A percentile compares a stretch with the other conserved stretches of the same genome.
Evolutionary conservation across 164 flowering plant genomes (phyloP).

Genomic region (Piper betle): DNA sequence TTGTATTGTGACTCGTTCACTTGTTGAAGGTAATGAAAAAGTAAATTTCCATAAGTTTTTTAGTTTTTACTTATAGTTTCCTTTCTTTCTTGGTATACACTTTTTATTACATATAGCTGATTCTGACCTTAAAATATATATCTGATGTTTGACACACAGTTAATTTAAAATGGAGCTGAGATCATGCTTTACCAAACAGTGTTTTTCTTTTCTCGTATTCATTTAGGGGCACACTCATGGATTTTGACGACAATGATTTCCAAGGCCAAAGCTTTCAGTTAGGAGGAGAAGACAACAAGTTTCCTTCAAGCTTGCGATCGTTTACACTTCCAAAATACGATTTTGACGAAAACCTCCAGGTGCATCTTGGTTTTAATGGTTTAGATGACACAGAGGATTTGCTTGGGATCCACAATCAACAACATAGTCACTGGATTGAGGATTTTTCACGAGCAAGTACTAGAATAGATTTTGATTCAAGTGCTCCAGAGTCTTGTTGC

Average conservation of each 20-base stretch:
- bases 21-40: no score
- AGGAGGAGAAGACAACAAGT: conserved; percentile 62
- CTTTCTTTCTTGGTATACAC: neutral
- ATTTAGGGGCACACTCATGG: conserved; percentile 78
- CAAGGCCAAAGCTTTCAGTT: conserved; percentile 66
- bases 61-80: neutral
- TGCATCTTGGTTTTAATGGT: conserved; percentile 68
- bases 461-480: conserved; percentile 60
- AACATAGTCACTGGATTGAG: conserved; percentile 83
- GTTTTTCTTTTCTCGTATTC: neutral
- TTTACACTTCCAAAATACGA: conserved; percentile 67
- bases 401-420: conserved; percentile 74
- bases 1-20: no score
- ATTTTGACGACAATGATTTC: conserved; percentile 85
- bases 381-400: conserved; percentile 81
- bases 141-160: no score
- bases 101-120: neutral
- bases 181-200: neutral
- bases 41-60: no score
- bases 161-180: neutral
- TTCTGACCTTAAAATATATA: neutral
- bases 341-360: conserved; percentile 53
- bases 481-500: conserved; percentile 67
- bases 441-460: conserved; percentile 62
- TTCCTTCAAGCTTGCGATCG: conserved; percentile 53